These are phyloP conservation scores for Geoglossum cookeanum DNA, from an alignment of 2,329 filamentous ascomycete species.

Conservation along the genomic window DNA sequence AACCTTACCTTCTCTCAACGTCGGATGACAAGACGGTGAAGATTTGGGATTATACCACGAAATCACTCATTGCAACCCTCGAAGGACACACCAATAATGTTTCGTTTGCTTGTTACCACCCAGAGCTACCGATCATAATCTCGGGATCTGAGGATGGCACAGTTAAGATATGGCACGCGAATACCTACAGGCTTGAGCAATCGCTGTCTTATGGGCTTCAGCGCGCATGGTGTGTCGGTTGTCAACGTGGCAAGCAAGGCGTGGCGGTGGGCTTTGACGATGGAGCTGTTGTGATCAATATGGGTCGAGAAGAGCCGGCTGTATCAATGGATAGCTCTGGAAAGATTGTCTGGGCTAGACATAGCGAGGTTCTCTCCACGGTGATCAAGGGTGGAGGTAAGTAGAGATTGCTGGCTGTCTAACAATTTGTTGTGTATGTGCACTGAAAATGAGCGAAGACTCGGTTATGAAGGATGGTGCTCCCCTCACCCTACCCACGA, in stretches of 20 bases:
- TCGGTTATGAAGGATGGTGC: slow-evolving; percentile 70
- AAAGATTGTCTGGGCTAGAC: slow-evolving; percentile 89
- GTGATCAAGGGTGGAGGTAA: slow-evolving; percentile 75
- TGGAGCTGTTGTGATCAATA: slow-evolving; percentile 91
- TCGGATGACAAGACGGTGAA: slow-evolving; percentile 95
- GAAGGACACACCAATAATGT: slow-evolving; percentile 97
- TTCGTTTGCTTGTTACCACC: slow-evolving; percentile 94
- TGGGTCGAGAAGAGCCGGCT: slow-evolving; percentile 90
- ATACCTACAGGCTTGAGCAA: slow-evolving; percentile 90
- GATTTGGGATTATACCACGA: slow-evolving; percentile 98
- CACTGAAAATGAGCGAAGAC: slow-evolving; percentile 29
- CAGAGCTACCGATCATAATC: slow-evolving; percentile 89
- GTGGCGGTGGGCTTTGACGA: slow-evolving; percentile 95
- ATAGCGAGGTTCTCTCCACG: slow-evolving; percentile 86
- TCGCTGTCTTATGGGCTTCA: slow-evolving; percentile 91
- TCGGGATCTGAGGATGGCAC: slow-evolving; percentile 96
- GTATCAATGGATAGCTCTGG: slow-evolving; percentile 94
- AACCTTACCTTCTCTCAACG: slow-evolving; percentile 80
- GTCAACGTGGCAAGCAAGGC: slow-evolving; percentile 85
- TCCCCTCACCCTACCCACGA: slow-evolving; percentile 68
- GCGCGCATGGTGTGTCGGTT: slow-evolving; percentile 92
- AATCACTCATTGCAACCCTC: slow-evolving; percentile 86
- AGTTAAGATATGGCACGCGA: slow-evolving; percentile 96
- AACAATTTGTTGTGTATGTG: slow-evolving; percentile 11
- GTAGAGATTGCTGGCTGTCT: slow-evolving; percentile 15